These are phyloP conservation scores for Calvatia gigantea DNA, from an alignment of 768 basidiomycete species.

Conservation along the genomic window DNA sequence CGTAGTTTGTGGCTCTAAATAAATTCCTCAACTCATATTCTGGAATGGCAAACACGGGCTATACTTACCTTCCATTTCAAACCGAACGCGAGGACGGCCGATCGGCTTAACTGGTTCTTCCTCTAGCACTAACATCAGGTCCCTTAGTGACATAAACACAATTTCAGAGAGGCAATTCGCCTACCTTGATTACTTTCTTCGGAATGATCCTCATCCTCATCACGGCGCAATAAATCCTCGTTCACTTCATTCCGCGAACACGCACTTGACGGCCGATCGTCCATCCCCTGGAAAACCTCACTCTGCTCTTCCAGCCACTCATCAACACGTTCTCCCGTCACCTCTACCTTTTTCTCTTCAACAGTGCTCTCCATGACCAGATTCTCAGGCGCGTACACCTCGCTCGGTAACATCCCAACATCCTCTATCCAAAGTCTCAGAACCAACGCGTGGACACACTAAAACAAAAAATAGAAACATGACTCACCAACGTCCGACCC, in stretches of 20 bases:
- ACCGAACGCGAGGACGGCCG: not conserved
- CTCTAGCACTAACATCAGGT: not conserved
- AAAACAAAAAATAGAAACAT: not conserved
- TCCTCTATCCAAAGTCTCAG: too few relatives aligned
- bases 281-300: not conserved
- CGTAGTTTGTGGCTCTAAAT: not conserved
- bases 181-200: not conserved
- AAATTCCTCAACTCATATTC: not conserved
- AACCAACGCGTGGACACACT: too few relatives aligned
- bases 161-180: not conserved
- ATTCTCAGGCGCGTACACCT: not conserved
- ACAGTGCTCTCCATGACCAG: not conserved
- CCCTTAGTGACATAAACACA: not conserved
- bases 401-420: not conserved
- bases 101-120: not conserved
- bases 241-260: not conserved
- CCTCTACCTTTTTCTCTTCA: not conserved
- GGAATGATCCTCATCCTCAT: not conserved
- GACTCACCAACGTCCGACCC: not conserved
- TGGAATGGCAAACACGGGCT: too few relatives aligned
- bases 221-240: not conserved
- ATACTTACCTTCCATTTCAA: not conserved
- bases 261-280: not conserved
- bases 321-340: not conserved
- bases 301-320: not conserved